Conservation (phyloP, 257 asterid genomes). For the Ocimum tenuiflorum region DNA sequence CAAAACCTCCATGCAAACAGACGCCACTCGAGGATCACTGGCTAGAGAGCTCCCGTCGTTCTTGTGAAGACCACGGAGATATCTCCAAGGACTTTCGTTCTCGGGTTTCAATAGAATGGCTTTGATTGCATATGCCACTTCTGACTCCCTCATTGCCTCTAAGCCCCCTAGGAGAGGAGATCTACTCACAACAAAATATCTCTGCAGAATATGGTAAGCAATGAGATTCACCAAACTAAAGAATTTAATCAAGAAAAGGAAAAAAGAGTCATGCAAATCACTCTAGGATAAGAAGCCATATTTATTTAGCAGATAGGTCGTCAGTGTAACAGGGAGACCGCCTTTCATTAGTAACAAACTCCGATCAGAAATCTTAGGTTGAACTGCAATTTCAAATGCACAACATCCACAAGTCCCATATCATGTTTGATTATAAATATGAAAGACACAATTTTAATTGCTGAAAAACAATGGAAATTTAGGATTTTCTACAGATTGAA, state of each 20-base stretch:
- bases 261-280: no score
- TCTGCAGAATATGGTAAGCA: conserved; percentile 33
- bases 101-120: conserved; percentile 67
- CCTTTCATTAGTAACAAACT: no score
- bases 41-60: conserved; percentile 38
- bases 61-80: conserved; percentile 75
- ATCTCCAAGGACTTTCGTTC: conserved; percentile 94
- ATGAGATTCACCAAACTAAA: neutral
- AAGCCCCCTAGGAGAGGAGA: conserved; percentile 82
- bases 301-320: no score
- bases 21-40: conserved; percentile 58
- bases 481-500: no score
- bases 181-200: conserved; percentile 67
- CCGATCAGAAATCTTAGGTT: no score
- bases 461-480: no score
- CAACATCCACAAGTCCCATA: no score
- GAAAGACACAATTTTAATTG: no score
- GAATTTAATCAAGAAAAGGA: neutral
- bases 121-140: conserved; percentile 60
- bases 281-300: no score
- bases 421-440: no score
- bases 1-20: conserved; percentile 56
- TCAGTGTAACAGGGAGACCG: no score
- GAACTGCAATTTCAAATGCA: no score
- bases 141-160: conserved; percentile 60